Evolutionary conservation across 78 protist species (phyloP).

Genomic region (Dictyostelium purpureum): DNA sequence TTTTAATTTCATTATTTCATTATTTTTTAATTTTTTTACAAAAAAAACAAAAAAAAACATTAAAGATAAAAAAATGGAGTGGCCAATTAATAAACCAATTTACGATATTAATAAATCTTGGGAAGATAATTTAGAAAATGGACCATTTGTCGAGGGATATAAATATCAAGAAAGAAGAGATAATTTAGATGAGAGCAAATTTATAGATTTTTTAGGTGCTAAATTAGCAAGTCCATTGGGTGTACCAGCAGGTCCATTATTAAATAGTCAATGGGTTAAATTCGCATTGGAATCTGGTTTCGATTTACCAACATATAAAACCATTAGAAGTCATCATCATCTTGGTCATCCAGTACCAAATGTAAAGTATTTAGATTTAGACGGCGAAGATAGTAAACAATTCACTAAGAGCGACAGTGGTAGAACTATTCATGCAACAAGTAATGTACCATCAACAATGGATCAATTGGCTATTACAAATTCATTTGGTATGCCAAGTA

Average conservation of each 20-base stretch:
- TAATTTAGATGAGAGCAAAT: conserved; percentile 20
- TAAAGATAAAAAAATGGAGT: background rate
- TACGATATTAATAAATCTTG: conserved; percentile 69
- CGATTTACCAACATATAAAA: conserved; percentile 61
- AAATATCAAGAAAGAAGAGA: background rate
- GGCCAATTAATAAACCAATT: conserved; percentile 46
- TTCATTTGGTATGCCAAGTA: conserved; percentile 73
- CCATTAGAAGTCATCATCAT: conserved; percentile 40
- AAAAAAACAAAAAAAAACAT: too few relatives aligned
- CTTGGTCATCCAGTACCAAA: conserved; percentile 70
- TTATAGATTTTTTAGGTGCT: conserved; percentile 33
- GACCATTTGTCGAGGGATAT: conserved; percentile 53
- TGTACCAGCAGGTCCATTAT: conserved; percentile 76
- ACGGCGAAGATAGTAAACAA: background rate
- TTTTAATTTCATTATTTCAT: too few relatives aligned
- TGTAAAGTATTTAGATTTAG: conserved; percentile 34
- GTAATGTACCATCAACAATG: background rate
- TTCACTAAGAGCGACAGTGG: conserved; percentile 14
- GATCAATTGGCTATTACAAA: conserved; percentile 54
- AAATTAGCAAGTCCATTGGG: conserved; percentile 58
- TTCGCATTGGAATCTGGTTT: conserved; percentile 69
- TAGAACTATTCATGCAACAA: conserved; percentile 10
- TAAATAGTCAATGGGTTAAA: conserved; percentile 53
- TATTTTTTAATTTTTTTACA: too few relatives aligned
- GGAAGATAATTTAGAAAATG: conserved; percentile 70